Base-by-base conservation (phyloP, 176 grass and related monocot species). In the Rhipidocladum racemiflorum region DNA sequence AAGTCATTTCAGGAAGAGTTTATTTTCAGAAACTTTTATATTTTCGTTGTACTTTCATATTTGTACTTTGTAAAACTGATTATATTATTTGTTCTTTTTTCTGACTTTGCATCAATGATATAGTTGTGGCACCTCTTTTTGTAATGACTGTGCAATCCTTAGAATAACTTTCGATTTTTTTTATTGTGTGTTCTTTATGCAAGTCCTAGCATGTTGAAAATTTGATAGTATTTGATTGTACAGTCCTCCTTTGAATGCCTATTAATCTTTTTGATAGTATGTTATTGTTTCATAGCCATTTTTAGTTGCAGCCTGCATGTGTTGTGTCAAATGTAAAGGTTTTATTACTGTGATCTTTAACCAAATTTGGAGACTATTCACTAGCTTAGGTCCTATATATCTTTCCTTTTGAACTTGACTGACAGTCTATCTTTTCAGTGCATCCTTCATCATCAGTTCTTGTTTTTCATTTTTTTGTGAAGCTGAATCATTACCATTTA, bases 381-480 rank as follows among this genome's bases (percentile, higher is more conserved):
- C 34, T 72, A 54, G 57, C 25, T 15, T 68, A 77, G n/a, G 17
- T 68, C 42, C 18, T 82, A 42, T 40, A 60, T 48, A 35, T 3
- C 67, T 81, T 18, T 46, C 21, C 55, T 32, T 25, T 49, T 3
- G 27, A 62, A 36, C 8, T 53, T 79, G 21, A 79, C 48, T 67
- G 46, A 29, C 20, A 65, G 35, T 67, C 14, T 49, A 13, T 56
- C 53, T 72, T 82, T 72, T 13, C 4, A 27, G 68, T 62, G 9
- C 40, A 79, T 51, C 45, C 8, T 43, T 32, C 10, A 12, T n/a
- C 71, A 73, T 46, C 17, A 16, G 28, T 27, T 24, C 23, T 30
- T 54, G 34, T 79, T 79, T 57, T 23, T 65, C 16, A 43, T 60
- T 57, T 81, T 81, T 76, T 72, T 4, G 4, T 75, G n/a, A 69